Evolutionary conservation across 2,329 filamentous ascomycete species (phyloP), one percentile per base, ranked within the genome.

Genomic region (Ophiocordyceps camponoti-saundersi): DNA sequence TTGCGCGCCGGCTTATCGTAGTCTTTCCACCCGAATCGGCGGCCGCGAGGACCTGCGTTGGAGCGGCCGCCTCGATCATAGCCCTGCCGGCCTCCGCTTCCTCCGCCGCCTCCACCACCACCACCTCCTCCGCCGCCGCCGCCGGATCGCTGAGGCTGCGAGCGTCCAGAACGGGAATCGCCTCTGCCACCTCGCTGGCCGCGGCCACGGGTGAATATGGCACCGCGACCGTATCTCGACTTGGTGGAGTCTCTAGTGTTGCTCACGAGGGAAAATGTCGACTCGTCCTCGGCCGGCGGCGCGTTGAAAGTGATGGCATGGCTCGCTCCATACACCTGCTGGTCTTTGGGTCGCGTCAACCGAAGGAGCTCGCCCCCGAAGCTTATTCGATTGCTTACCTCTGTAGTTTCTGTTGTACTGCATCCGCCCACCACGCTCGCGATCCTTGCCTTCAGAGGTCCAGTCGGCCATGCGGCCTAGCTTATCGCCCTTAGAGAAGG

Each of bases 391-490:
- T 20, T 8, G 13, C 45, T n/a, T 66, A 94, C 89, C 89, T 79
- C 92, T 82, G 68, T 84, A 95, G 66, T 89, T 92, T 56, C 90
- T 77, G 66, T 90, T 88, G 67, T 94, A 96, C 62, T 92, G 85
- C 65, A 85, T 80, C 62, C 90, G 75, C 51, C 87, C 85, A 55
- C 84, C 83, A 50, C 79, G 73, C 56, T 81, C 77, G 59, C 88
- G 73, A 50, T 92, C 86, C 69, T 95, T 95, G 64, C 85, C 80
- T 62, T 95, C 92, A 44, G 80, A 62, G 18, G 89, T 94, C 92
- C 92, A 98, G 73, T 98, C 92, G 51, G 92, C 92, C 89, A 98
- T 96, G 65, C 92, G 89, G 61, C 92, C 92, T 50, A 98, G 75
- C 76, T 95, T 96, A 73, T 98, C 92, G 63, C 87, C 88, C 70